Evolutionary conservation across 495 filamentous ascomycete species (phyloP).

Genomic region (Terfezia boudieri): DNA sequence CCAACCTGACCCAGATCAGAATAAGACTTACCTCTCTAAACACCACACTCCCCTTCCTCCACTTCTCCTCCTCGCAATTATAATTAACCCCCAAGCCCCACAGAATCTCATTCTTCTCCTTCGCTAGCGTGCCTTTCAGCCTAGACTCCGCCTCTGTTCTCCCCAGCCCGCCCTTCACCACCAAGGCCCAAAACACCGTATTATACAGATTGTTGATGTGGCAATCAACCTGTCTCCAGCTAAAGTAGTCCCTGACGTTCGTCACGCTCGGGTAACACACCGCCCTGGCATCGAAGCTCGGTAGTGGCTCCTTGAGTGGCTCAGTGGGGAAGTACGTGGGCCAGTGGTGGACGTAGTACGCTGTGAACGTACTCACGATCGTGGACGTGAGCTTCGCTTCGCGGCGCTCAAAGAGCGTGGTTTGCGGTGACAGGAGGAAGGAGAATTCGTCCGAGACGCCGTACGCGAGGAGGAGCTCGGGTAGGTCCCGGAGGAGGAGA

Average conservation of each 20-base stretch:
- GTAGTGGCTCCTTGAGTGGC: slow-evolving; percentile 49
- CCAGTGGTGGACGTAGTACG: slow-evolving; percentile 73
- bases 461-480: slow-evolving; percentile 70
- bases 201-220: slow-evolving; percentile 98
- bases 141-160: slow-evolving; percentile 55
- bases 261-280: slow-evolving; percentile 60
- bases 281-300: slow-evolving; percentile 78
- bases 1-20: too few relatives aligned
- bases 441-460: slow-evolving; percentile 77
- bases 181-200: slow-evolving; percentile 82
- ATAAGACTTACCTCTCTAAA: slow-evolving; percentile 45
- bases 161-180: slow-evolving; percentile 52
- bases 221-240: slow-evolving; percentile 92
- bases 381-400: slow-evolving; percentile 76
- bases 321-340: slow-evolving; percentile 43
- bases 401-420: slow-evolving; percentile 65
- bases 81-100: slow-evolving; percentile 88
- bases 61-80: slow-evolving; percentile 83
- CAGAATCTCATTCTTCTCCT: slow-evolving; percentile 89
- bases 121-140: slow-evolving; percentile 58
- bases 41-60: slow-evolving; percentile 76
- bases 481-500: slow-evolving; percentile 60
- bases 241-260: slow-evolving; percentile 82
- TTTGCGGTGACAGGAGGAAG: slow-evolving; percentile 70
- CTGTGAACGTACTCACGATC: slow-evolving; percentile 79